Base-by-base conservation (phyloP, 257 asterid genomes). In the Solanum raphanifolium region DNA sequence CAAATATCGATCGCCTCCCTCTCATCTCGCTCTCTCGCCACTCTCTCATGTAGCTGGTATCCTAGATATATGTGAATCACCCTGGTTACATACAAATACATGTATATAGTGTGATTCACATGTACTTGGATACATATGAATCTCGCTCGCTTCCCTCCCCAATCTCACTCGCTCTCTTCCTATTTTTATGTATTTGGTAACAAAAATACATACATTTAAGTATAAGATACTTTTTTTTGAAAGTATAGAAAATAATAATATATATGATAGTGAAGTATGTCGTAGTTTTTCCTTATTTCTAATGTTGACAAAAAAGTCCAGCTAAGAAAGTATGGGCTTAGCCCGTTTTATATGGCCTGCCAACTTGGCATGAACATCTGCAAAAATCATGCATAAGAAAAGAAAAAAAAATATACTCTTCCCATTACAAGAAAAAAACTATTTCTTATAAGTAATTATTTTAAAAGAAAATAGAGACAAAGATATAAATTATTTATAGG, bases 151-250 rank as follows among this genome's bases (percentile, higher is more conserved):
- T 4, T 18, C 0, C n/a, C 11, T 20, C 10, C 11, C 65, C 55
- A 46, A 13, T 46, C 18, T 46, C 55, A 0, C 18, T 46, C 6
- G 0, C 55, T 48, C 58, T 18, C 65, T 55, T 1, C 11, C n/a
- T 7, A 7, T 55, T 7, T 18, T 55, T 6, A 0, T 55, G 11
- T 3, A 18, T 55, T 0, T 55, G 4, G 0, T 7, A 18, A 25
- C 4, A 55, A 55, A 55, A 55, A 55, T 55, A 3, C 2, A 55
- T 55, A 1, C 4, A 18, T 55, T 0, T 48, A 48, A 15, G 21
- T 13, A 2, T 48, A 4, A 46, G 18, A 46, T 46, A 13, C 52
- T 46, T 46, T 46, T 46, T 13, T 13, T 4, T 4, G 0, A 43
- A 46, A 46, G 55, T 13, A 46, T 46, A 13, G 2, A 43, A 1